Percentiles rank a stretch among this genome's conserved stretches.
These are phyloP conservation scores for Penicillium silybi DNA, from an alignment of 495 filamentous ascomycete genomes.

Conservation along the genomic window DNA sequence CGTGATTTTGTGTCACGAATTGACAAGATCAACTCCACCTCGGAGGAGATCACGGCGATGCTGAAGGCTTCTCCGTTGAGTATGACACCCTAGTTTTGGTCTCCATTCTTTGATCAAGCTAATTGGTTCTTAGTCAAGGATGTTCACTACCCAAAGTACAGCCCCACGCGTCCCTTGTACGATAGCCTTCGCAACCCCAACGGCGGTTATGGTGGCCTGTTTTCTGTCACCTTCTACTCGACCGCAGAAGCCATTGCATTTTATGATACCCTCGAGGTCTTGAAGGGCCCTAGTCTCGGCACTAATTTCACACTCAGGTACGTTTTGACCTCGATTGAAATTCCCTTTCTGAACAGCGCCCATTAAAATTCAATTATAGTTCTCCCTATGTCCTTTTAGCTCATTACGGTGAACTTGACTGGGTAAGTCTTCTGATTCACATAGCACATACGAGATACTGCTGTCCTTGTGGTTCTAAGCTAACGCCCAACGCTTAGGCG, in stretches of 20 bases:
- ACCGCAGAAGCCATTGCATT: slow-evolving; percentile 72
- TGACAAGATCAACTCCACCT: slow-evolving; percentile 78
- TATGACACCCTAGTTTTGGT: slow-evolving; percentile 18
- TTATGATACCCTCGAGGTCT: slow-evolving; percentile 80
- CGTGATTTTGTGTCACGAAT: slow-evolving; percentile 84
- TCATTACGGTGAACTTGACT: slow-evolving; percentile 88
- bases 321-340: slow-evolving; percentile 7
- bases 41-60: slow-evolving; percentile 74
- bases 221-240: slow-evolving; percentile 74
- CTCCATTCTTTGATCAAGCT: neutral
- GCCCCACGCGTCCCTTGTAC: slow-evolving; percentile 63
- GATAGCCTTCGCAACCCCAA: slow-evolving; percentile 69
- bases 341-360: neutral
- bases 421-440: slow-evolving; percentile 51
- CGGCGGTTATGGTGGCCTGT: slow-evolving; percentile 87
- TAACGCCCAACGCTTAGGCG: slow-evolving; percentile 46
- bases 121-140: slow-evolving; percentile 54
- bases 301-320: slow-evolving; percentile 91
- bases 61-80: slow-evolving; percentile 53
- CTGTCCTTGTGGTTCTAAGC: neutral
- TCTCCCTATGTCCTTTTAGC: slow-evolving; percentile 90
- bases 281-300: slow-evolving; percentile 91
- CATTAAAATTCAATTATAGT: slow-evolving; percentile 27
- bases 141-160: slow-evolving; percentile 84
- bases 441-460: neutral